Percentiles rank a stretch among this genome's conserved stretches.
These are phyloP conservation scores for Asterophora parasitica DNA, from an alignment of 768 basidiomycete genomes.

Conservation along the genomic window DNA sequence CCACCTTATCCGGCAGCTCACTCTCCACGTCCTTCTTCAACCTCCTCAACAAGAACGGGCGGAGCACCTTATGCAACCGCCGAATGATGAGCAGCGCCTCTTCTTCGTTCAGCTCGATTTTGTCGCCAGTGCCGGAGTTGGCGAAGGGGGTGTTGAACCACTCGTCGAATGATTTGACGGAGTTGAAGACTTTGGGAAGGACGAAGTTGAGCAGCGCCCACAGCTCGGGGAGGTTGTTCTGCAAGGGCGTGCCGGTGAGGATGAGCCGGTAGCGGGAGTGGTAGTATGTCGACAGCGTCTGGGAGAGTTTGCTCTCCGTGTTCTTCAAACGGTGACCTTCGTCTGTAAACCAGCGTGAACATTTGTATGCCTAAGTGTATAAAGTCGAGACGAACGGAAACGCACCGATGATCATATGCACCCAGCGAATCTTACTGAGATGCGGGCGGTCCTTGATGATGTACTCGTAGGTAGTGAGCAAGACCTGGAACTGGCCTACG, in stretches of 20 bases:
- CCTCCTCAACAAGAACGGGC: constrained; percentile 88
- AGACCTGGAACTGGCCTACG: constrained; percentile 80
- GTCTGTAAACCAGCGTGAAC: constrained; percentile 36
- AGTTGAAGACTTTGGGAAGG: constrained; percentile 95
- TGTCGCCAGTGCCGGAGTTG: constrained; percentile 95
- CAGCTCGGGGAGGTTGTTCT: constrained; percentile 94
- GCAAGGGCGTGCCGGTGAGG: constrained; percentile 91
- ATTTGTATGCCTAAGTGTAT: not conserved
- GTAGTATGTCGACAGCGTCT: constrained; percentile 89
- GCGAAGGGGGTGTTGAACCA: constrained; percentile 99
- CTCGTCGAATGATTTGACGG: constrained; percentile 97
- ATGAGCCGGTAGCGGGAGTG: constrained; percentile 91
- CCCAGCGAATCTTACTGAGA: constrained; percentile 88
- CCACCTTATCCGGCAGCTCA: constrained; percentile 94
- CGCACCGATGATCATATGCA: constrained; percentile 95
- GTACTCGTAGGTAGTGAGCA: constrained; percentile 94
- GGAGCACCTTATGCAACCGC: constrained; percentile 91
- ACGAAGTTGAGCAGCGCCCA: constrained; percentile 97
- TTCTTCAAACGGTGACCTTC: constrained; percentile 99
- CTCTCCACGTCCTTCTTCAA: constrained; percentile 97
- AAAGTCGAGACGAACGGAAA: constrained; percentile 6
- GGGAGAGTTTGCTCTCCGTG: constrained; percentile 80
- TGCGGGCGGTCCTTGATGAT: constrained; percentile 95
- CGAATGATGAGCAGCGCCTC: constrained; percentile 96
- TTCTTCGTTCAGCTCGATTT: constrained; percentile 99